phyloP scores from a whole-genome alignment of 371 early-diverging fungal species.

The Gilbertella persicaria region DNA sequence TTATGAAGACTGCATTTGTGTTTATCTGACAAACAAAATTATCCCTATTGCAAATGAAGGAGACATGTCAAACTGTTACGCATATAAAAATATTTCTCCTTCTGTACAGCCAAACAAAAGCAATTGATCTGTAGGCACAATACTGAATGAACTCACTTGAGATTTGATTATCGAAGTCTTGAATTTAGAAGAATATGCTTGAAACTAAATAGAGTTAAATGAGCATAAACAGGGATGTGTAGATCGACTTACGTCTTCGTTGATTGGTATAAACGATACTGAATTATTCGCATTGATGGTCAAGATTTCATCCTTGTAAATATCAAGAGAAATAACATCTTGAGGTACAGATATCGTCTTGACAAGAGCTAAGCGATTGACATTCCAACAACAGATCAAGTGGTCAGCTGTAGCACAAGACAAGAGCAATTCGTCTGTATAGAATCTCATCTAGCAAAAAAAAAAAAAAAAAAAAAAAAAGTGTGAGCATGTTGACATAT shows the following conservation, averaged over 20 bases:
- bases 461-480: neutral
- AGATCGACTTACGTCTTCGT: constrained; percentile 71
- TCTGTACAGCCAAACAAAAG: constrained; percentile 64
- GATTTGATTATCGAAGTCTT: constrained; percentile 65
- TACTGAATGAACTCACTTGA: constrained; percentile 60
- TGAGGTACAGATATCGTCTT: constrained; percentile 59
- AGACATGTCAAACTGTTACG: too few species aligned
- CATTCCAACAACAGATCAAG: constrained; percentile 66
- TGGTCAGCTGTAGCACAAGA: constrained; percentile 69
- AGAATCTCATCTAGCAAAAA: constrained; percentile 56
- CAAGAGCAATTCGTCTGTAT: constrained; percentile 59
- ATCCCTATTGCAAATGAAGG: too few species aligned
- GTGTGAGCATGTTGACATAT: neutral
- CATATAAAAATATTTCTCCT: constrained; percentile 66
- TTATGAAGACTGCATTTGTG: too few species aligned
- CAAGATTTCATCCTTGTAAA: constrained; percentile 54
- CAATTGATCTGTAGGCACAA: constrained; percentile 63
- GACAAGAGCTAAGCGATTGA: constrained; percentile 51
- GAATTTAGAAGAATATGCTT: constrained; percentile 69
- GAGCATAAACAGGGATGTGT: too few species aligned
- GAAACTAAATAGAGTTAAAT: constrained; percentile 53
- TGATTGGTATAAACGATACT: constrained; percentile 66
- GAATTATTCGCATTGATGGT: constrained; percentile 66
- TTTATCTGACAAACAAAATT: too few species aligned
- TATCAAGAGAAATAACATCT: constrained; percentile 13